Evolutionary conservation across 1,139 yeast species (phyloP), one percentile per base, ranked within the genome.

Genomic region (Candida sanyaensis): DNA sequence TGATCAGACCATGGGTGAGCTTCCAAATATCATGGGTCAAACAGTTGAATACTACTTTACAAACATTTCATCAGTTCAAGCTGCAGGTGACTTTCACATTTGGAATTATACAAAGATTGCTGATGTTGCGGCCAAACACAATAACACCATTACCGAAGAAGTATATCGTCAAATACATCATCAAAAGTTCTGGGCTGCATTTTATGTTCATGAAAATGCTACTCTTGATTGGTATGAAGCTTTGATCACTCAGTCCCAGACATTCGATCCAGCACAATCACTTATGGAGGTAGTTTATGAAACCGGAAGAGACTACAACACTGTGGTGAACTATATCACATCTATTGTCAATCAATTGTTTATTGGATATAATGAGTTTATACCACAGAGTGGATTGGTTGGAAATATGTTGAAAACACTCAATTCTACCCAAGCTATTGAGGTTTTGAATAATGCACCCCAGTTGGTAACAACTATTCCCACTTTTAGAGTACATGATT

Each of bases 281-380:
- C 46, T 65, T 12, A 47, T 68, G 50, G 63, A 63, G 37, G 58
- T 61, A 5, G 62, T 64, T 32, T 66, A 61, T 47, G 73, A 68
- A 46, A 64, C 73, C 0, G 74, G 73, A 1, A 53, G 70, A 12
- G 71, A 69, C 48, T 63, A 59, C 49, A 68, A 68, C 50, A 68
- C 69, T 1, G 61, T 67, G 37, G 48, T 55, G 39, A 62, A 62
- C 38, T 61, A 61, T 39, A 52, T 68, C 28, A 42, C 52, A 5
- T 41, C 61, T 2, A 41, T 67, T 7, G 44, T 63, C 30, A 57
- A 56, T 30, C 48, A 44, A 13, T 52, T 65, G 4, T 45, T 54
- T 23, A 45, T 48, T n/a, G 55, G 50, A 1, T 65, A 50, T 34
- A 46, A 48, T 42, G 24, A 41, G 24, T 62, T 50, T 42, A 50